These are phyloP conservation scores for Vitis hybrid DNA, from an alignment of 177 flowering plant species.

Conservation along the genomic window DNA sequence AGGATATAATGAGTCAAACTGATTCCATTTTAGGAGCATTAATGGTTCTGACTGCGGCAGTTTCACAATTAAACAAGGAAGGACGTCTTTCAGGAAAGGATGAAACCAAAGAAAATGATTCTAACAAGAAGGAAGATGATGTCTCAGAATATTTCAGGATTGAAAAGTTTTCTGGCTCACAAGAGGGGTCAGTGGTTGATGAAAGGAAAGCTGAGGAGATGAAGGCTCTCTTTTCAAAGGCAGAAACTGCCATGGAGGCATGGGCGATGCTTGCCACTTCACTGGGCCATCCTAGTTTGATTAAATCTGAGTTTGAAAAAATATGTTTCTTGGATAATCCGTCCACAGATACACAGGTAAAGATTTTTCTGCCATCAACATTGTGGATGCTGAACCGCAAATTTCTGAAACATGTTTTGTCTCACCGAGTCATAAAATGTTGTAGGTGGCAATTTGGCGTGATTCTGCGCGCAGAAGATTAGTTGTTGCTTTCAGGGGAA, in stretches of 20 bases:
- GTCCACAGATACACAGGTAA: slow-evolving; percentile 89
- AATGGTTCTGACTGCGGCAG: slow-evolving; percentile 67
- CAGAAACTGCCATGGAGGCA: slow-evolving; percentile 99
- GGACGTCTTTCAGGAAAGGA: slow-evolving; percentile 19
- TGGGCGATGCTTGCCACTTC: slow-evolving; percentile 99
- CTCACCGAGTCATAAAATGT: slow-evolving; percentile 7
- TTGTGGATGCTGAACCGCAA: too few species aligned
- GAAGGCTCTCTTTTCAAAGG: slow-evolving; percentile 78
- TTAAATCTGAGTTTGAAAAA: slow-evolving; percentile 97
- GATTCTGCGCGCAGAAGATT: slow-evolving; percentile 67
- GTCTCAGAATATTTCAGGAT: slow-evolving; percentile 9
- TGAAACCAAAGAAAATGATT: slow-evolving; percentile 23
- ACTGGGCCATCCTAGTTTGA: slow-evolving; percentile 89
- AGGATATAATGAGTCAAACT: slow-evolving; percentile 59
- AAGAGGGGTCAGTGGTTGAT: slow-evolving; percentile 39
- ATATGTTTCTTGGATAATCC: slow-evolving; percentile 85
- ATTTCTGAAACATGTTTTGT: background rate
- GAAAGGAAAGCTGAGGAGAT: slow-evolving; percentile 77
- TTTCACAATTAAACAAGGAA: slow-evolving; percentile 53
- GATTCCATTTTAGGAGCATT: slow-evolving; percentile 64
- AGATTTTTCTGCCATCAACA: slow-evolving; percentile 8
- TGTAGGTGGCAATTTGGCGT: slow-evolving; percentile 97
- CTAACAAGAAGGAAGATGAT: slow-evolving; percentile 22
- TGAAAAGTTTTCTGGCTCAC: slow-evolving; percentile 18
- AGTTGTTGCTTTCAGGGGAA: slow-evolving; percentile 94